A percentile compares a stretch with the other conserved stretches of the same genome.
These are phyloP conservation scores for Trebouxia sp. DNA, from an alignment of 139 green algal species.

Conservation along the genomic window DNA sequence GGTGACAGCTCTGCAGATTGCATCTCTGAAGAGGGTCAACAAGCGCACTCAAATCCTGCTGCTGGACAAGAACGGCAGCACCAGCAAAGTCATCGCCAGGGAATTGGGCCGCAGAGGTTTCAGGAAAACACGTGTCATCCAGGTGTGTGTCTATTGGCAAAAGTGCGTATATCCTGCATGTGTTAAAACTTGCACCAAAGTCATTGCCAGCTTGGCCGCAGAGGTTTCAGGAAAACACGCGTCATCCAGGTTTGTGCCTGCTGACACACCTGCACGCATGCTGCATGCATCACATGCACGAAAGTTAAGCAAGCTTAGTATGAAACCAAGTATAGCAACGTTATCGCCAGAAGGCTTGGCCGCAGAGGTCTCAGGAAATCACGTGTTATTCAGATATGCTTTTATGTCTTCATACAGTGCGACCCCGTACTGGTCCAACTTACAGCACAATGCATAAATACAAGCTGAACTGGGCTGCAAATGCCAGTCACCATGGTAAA, in stretches of 20 bases:
- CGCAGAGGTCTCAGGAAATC: constrained; percentile 69
- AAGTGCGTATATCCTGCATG: too few relatives aligned
- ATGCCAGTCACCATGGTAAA: too few relatives aligned
- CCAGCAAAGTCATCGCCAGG: constrained; percentile 67
- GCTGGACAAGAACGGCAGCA: constrained; percentile 74
- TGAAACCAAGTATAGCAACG: too few relatives aligned
- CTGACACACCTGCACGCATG: too few relatives aligned
- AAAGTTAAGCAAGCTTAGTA: too few relatives aligned
- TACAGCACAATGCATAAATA: too few relatives aligned
- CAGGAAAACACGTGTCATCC: constrained; percentile 44
- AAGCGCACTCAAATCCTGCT: constrained; percentile 71
- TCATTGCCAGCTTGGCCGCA: constrained; percentile 68
- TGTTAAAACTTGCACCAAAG: too few relatives aligned
- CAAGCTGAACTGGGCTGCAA: too few relatives aligned
- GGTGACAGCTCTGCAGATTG: constrained; percentile 79
- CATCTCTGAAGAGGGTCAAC: constrained; percentile 68
- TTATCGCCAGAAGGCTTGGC: constrained; percentile 75
- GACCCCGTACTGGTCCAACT: too few relatives aligned
- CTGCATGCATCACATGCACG: too few relatives aligned
- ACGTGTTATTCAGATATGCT: constrained; percentile 1
- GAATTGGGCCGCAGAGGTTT: constrained; percentile 73
- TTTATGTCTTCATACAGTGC: too few relatives aligned
- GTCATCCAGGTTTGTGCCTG: constrained; percentile 20
- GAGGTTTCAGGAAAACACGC: constrained; percentile 68
- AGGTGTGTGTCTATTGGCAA: too few relatives aligned